These are phyloP conservation scores for Tetracladium marchalianum DNA, from an alignment of 495 filamentous ascomycete species.

Conservation along the genomic window DNA sequence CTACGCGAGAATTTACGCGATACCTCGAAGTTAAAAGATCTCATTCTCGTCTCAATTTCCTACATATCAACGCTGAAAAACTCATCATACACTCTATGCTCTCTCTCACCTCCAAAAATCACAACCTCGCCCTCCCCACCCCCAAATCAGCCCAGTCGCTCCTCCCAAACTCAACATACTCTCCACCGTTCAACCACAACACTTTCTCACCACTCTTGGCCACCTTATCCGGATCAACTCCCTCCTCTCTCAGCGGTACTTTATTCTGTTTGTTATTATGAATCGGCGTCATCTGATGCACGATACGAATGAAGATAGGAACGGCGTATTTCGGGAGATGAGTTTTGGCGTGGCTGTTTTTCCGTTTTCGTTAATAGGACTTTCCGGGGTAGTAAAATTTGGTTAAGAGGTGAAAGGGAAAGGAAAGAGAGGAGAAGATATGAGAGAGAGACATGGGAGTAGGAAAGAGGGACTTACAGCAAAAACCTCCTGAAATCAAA, in stretches of 20 bases:
- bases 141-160: constrained; percentile 48
- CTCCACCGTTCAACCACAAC: constrained; percentile 45
- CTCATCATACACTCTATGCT: too few species aligned
- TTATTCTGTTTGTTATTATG: constrained; percentile 87
- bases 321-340: constrained; percentile 67
- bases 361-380: constrained; percentile 4
- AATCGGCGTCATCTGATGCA: constrained; percentile 48
- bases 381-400: neutral
- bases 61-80: too few species aligned
- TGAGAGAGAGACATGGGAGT: neutral
- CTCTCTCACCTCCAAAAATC: constrained; percentile 1
- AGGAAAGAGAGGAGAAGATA: neutral
- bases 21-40: too few species aligned
- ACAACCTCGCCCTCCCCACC: constrained; percentile 40
- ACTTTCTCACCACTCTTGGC: constrained; percentile 38
- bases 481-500: constrained; percentile 48
- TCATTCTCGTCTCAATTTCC: too few species aligned
- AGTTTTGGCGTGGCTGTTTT: constrained; percentile 35
- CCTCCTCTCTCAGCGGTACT: constrained; percentile 59
- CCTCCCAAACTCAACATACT: constrained; percentile 47
- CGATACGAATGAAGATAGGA: constrained; percentile 61
- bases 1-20: too few species aligned
- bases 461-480: too few species aligned
- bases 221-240: constrained; percentile 51
- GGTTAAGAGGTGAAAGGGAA: neutral